Evolutionary conservation across 1,284 basidiomycete genomes (phyloP).

Genomic region (Irpex sp.): DNA sequence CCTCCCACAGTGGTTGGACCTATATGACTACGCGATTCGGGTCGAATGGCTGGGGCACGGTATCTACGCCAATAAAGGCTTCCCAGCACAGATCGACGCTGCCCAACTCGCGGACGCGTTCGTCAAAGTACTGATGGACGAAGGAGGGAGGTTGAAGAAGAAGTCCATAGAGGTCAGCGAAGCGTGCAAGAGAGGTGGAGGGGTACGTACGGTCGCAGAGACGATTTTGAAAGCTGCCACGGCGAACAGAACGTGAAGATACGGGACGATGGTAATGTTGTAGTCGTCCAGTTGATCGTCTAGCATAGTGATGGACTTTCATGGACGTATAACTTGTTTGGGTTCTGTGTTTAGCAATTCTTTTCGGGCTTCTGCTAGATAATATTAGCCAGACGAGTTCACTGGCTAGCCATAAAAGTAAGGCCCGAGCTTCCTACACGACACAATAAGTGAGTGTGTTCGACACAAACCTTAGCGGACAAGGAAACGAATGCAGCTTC

Average conservation of each 20-base stretch:
- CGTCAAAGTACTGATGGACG: slow-evolving; percentile 3
- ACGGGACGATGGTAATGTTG: no score
- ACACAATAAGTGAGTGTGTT: no score
- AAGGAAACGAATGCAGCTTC: no score
- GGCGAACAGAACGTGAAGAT: background rate
- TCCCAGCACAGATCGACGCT: slow-evolving; percentile 8
- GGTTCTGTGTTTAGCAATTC: no score
- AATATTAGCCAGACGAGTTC: background rate
- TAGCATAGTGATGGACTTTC: no score
- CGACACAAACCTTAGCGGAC: no score
- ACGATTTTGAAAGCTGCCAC: slow-evolving; percentile 8
- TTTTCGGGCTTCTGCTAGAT: no score
- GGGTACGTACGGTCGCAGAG: slow-evolving; percentile 10
- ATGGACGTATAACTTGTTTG: no score
- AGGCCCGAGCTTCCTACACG: no score
- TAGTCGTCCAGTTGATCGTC: no score
- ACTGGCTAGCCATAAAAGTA: no score
- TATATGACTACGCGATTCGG: slow-evolving; percentile 15
- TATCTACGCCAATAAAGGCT: slow-evolving; percentile 12
- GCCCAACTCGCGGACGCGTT: slow-evolving; percentile 9
- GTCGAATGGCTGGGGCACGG: slow-evolving; percentile 15
- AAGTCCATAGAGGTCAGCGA: slow-evolving; percentile 9
- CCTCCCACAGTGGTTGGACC: slow-evolving; percentile 15
- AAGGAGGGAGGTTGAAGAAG: slow-evolving; percentile 7
- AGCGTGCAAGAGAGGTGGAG: slow-evolving; percentile 11